Evolutionary conservation across 345 rosid genomes (phyloP), one percentile per base, ranked within the genome.

Genomic region (Aquilaria sinensis): DNA sequence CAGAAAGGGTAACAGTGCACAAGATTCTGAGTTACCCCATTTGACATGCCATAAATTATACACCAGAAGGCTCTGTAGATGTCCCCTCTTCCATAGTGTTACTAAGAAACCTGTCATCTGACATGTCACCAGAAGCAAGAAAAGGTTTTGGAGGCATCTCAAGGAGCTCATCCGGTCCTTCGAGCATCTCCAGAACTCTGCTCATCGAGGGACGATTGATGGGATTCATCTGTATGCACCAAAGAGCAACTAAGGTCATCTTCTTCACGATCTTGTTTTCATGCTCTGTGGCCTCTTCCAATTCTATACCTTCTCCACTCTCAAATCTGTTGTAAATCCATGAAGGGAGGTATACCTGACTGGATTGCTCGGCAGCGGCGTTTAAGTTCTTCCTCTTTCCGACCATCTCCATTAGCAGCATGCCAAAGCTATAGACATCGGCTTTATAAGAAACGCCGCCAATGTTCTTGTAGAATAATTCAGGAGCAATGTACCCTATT

Each of bases 401-500:
- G 2, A 53, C 51, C 46, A 63, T 63, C 29, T 63, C 67, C 67
- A 63, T 50, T 31, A 62, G 16, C 34, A 62, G 12, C 50, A 58
- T 58, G 16, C 50, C 61, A 0, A 58, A 58, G 29, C 50, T 58
- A 16, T 58, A 58, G 15, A 62, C 57, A 62, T 51, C 66, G 15
- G 63, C 61, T 12, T 66, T 57, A 34, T 57, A 50, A 5, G 69
- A 66, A 37, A 57, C 12, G 5, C 62, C 49, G 16, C 56, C 62
- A 2, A 58, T 13, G 4, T 16, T 58, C 46, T 58, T 58, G 49
- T 58, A 58, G 4, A 58, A 2, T 10, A 50, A 49, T 57, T 66
- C 47, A 2, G 62, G 69, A 47, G 69, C 69, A 4, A 66, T 66
- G 34, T 66, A 66, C 32, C 56, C 69, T 32, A 66, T 47, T 30